Conservation (phyloP, 2,329 filamentous ascomycete species). For the Beauveria australis region DNA sequence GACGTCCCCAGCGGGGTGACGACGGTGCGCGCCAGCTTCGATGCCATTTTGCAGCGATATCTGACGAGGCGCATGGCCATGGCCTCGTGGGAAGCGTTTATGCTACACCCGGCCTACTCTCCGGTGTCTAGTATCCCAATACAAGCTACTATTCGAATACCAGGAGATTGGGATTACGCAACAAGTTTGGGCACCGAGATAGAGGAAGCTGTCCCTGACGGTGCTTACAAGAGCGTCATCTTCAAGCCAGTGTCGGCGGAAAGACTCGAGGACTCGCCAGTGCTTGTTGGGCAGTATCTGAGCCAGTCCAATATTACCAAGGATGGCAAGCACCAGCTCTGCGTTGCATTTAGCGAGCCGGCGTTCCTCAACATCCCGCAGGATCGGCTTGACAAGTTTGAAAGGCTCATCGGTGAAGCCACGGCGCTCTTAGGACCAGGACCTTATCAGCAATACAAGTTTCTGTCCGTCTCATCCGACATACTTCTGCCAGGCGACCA, state of each 20-base stretch:
- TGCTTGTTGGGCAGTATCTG: conserved; percentile 6
- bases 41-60: conserved; percentile 3
- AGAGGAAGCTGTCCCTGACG: background rate
- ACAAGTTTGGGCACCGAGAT: background rate
- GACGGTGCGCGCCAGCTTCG: conserved; percentile 6
- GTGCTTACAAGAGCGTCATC: background rate
- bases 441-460: background rate
- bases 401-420: background rate
- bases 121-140: background rate
- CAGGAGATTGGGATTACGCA: conserved; percentile 3
- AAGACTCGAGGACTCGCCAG: conserved; percentile 10
- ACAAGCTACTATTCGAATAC: conserved; percentile 4
- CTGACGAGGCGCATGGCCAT: conserved; percentile 9
- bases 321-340: conserved; percentile 9
- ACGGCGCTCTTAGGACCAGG: background rate
- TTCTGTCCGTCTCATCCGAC: background rate
- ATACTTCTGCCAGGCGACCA: background rate
- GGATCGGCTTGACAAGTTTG: conserved; percentile 3
- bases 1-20: conserved; percentile 1
- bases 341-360: conserved; percentile 2
- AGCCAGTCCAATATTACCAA: background rate
- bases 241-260: conserved; percentile 1
- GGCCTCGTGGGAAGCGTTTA: conserved; percentile 5
- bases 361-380: background rate
- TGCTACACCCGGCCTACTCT: conserved; percentile 5